Conservation (phyloP, 345 rosid species). For the Syzygium oleosum region DNA sequence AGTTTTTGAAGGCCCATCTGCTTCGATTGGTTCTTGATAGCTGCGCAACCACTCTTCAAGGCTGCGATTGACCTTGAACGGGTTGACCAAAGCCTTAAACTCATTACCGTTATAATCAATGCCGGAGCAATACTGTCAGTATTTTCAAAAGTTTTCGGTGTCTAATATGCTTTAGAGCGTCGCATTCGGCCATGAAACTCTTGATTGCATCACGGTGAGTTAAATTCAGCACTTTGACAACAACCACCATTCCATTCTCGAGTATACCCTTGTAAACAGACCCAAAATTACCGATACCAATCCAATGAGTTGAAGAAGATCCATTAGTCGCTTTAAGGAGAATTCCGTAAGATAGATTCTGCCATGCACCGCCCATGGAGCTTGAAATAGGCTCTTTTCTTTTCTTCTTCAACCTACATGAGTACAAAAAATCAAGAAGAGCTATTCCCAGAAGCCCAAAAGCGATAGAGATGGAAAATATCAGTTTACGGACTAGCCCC, state of each 20-base stretch:
- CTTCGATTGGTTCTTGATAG: background rate
- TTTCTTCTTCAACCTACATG: background rate
- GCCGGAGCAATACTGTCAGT: background rate
- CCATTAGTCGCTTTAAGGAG: background rate
- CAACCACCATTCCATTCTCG: background rate
- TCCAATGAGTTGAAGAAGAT: background rate
- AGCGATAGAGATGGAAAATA: background rate
- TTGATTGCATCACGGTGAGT: accelerated
- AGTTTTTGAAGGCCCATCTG: background rate
- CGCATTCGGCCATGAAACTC: background rate
- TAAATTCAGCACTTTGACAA: background rate
- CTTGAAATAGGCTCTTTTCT: background rate
- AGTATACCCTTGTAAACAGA: background rate
- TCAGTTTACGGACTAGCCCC: background rate
- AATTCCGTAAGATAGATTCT: background rate
- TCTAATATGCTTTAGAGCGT: background rate
- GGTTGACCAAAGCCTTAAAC: background rate
- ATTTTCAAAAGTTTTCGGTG: background rate
- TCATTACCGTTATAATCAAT: background rate
- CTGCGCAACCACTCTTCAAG: background rate
- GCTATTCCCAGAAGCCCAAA: background rate
- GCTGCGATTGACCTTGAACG: background rate
- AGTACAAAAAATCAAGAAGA: background rate
- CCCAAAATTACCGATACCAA: background rate
- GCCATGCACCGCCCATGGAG: background rate